A percentile compares a stretch with the other conserved stretches of the same genome.
These are phyloP conservation scores for Pezicula neosporulosa DNA, from an alignment of 2,329 filamentous ascomycete species.

Conservation along the genomic window DNA sequence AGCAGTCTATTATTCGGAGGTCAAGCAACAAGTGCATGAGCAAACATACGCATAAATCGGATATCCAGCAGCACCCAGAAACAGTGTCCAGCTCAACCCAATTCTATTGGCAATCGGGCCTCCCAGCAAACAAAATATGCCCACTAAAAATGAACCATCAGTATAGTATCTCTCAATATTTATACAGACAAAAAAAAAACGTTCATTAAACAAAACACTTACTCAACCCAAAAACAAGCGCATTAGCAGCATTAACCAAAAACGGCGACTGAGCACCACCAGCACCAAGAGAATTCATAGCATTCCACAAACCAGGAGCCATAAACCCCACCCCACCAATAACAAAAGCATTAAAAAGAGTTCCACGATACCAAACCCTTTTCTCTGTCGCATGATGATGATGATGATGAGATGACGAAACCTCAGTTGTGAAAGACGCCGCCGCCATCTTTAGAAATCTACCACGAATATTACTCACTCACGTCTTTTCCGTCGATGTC, in stretches of 20 bases:
- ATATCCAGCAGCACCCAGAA: conserved; percentile 43
- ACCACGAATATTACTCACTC: no score
- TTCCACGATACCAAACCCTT: conserved; percentile 43
- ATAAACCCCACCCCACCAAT: conserved; percentile 35
- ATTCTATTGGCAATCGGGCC: conserved; percentile 61
- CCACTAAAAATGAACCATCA: conserved; percentile 59
- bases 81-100: conserved; percentile 65
- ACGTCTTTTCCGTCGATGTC: no score
- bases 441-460: no score
- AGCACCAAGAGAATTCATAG: conserved; percentile 38
- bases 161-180: not conserved
- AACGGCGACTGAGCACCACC: conserved; percentile 37
- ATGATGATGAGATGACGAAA: no score
- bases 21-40: not conserved
- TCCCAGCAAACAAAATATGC: conserved; percentile 46
- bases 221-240: conserved; percentile 47
- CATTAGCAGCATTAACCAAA: conserved; percentile 41
- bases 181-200: conserved; percentile 59
- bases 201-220: conserved; percentile 50
- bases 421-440: no score
- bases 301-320: conserved; percentile 38
- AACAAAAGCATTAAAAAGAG: conserved; percentile 38
- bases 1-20: not conserved
- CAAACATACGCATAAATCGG: conserved; percentile 31
- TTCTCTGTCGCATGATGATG: not conserved